Percentiles rank a stretch among this genome's conserved stretches.
These are phyloP conservation scores for Microdochium bolleyi DNA, from an alignment of 2,329 filamentous ascomycete genomes.

Conservation along the genomic window DNA sequence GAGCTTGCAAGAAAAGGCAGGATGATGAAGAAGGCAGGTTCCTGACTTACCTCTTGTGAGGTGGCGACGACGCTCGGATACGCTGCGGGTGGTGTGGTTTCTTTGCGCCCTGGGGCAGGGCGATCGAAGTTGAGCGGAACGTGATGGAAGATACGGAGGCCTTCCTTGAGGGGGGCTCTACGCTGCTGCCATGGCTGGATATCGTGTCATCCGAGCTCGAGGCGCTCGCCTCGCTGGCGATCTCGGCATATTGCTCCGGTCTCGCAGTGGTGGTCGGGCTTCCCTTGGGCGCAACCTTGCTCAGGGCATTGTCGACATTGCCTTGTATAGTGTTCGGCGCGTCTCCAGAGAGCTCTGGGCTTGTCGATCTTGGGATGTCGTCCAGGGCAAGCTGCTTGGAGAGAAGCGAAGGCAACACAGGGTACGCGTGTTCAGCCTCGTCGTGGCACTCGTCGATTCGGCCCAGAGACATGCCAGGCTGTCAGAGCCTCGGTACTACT, in stretches of 20 bases:
- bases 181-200: conserved; percentile 22
- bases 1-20: too few relatives aligned
- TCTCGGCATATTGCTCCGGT: conserved; percentile 15
- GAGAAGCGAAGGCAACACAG: neutral
- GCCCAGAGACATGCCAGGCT: neutral
- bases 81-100: conserved; percentile 33
- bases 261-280: conserved; percentile 5
- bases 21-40: neutral
- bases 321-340: neutral
- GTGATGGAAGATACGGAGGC: conserved; percentile 38
- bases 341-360: neutral
- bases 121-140: conserved; percentile 35
- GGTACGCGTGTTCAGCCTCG: neutral
- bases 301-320: neutral
- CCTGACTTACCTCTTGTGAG: conserved; percentile 36
- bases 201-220: conserved; percentile 24
- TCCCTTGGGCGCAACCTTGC: neutral
- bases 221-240: conserved; percentile 19
- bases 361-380: neutral
- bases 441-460: neutral
- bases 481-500: neutral
- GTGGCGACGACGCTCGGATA: conserved; percentile 38
- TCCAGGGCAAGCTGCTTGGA: neutral
- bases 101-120: conserved; percentile 39
- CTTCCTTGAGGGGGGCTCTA: conserved; percentile 28